A percentile compares a stretch with the other conserved stretches of the same genome.
Evolutionary conservation across 1,284 basidiomycete genomes (phyloP).

Genomic region (Ceratobasidium theobromae): DNA sequence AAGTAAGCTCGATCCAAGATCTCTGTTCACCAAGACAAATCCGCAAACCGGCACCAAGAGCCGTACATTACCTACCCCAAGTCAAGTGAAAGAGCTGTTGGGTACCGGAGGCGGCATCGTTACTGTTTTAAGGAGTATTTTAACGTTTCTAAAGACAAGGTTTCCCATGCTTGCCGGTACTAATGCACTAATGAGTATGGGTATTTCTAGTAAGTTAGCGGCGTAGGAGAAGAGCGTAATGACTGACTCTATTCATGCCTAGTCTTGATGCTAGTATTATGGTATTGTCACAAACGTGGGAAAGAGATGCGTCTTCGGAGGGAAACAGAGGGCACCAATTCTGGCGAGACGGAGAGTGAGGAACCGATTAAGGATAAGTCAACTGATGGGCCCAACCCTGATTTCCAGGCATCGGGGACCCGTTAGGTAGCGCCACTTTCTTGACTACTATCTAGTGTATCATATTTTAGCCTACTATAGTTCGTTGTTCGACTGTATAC

Average conservation of each 20-base stretch:
- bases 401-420: background rate
- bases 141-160: slow-evolving; percentile 17
- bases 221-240: no score
- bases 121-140: slow-evolving; percentile 10
- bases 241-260: background rate
- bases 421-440: no score
- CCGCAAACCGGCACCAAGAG: slow-evolving; percentile 25
- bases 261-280: slow-evolving; percentile 29
- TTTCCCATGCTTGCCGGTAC: slow-evolving; percentile 28
- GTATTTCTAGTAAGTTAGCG: slow-evolving; percentile 12
- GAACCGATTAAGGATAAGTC: slow-evolving; percentile 4
- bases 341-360: background rate
- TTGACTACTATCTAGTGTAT: no score
- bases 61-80: slow-evolving; percentile 11
- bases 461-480: no score
- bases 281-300: slow-evolving; percentile 32
- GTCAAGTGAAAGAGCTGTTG: slow-evolving; percentile 20
- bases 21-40: slow-evolving; percentile 25
- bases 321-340: slow-evolving; percentile 18
- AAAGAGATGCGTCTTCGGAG: slow-evolving; percentile 19
- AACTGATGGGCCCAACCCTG: background rate
- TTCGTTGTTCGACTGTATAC: no score
- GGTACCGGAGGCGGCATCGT: slow-evolving; percentile 26
- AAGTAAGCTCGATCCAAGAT: slow-evolving; percentile 27
- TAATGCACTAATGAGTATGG: slow-evolving; percentile 28